These are phyloP conservation scores for Acaromyces ingoldii DNA, from an alignment of 1,284 basidiomycete genomes.

Conservation along the genomic window DNA sequence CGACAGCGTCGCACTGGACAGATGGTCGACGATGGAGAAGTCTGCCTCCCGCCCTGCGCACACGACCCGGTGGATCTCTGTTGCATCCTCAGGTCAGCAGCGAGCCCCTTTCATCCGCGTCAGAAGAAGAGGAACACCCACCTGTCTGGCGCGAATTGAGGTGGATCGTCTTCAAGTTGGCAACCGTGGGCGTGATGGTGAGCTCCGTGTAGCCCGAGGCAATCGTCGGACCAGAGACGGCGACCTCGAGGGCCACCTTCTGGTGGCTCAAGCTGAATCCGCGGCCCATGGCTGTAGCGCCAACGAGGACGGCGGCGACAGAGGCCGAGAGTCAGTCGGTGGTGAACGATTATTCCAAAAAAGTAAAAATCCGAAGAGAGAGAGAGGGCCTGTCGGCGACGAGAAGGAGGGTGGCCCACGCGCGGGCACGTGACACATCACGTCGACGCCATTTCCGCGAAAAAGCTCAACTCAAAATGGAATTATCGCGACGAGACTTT, in stretches of 20 bases:
- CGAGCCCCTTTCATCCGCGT: slow-evolving; percentile 1
- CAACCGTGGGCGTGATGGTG: slow-evolving; percentile 71
- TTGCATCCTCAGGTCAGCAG: slow-evolving; percentile 49
- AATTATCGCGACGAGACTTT: no score
- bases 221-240: slow-evolving; percentile 61
- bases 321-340: no score
- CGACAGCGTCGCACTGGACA: slow-evolving; percentile 66
- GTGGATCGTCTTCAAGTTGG: slow-evolving; percentile 71
- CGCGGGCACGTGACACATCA: no score
- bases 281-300: no score
- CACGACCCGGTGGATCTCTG: slow-evolving; percentile 70
- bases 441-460: no score
- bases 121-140: slow-evolving; percentile 23
- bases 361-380: no score
- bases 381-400: no score
- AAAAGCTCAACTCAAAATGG: no score
- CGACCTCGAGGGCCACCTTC: slow-evolving; percentile 82
- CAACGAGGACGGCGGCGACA: not conserved
- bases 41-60: slow-evolving; percentile 59
- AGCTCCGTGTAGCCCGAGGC: slow-evolving; percentile 70
- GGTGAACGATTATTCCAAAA: no score
- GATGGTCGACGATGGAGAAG: slow-evolving; percentile 70
- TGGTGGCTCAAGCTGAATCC: slow-evolving; percentile 61
- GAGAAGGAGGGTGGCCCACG: no score
- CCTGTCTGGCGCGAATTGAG: slow-evolving; percentile 73